Base-by-base conservation (phyloP, 2,329 filamentous ascomycete genomes). In the Phyllosticta paracitricarpa region DNA sequence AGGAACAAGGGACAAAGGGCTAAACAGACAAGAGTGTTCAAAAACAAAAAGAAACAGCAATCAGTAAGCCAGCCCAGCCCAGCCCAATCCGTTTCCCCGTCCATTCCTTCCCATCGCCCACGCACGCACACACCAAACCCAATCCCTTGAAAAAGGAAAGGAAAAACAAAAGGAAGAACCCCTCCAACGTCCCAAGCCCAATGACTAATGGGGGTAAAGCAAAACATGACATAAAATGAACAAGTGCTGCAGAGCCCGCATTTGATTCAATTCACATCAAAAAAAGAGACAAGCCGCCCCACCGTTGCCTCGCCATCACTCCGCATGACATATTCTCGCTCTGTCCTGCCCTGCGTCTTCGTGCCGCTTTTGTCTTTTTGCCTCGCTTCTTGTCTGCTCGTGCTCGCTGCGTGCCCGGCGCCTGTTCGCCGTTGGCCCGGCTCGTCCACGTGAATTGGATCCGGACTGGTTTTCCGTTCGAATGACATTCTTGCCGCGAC, bases 401-500 rank as follows among this genome's bases (percentile, higher is more conserved):
- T 48, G 40, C 17, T n/a, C 40, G 40, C n/a, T 4, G 14, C 1
- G 17, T n/a, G 40, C 40, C 40, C 17, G 40, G 40, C 40, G 40
- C n/a, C 17, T 48, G 40, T n/a, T 48, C 40, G 40, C 40, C 40
- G n/a, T n/a, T 14, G 40, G 14, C 17, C 40, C 17, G 40, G 40
- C 40, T 48, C 40, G 3, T n/a, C 6, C 17, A 48, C n/a, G 40
- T 48, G n/a, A n/a, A 4, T 48, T 48, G 40, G 40, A n/a, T n/a
- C 14, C 40, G 19, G 17, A 48, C 14, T 48, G 14, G 14, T 48
- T 19, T 40, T 6, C n/a, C 40, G 10, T 1, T 48, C 40, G 14
- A n/a, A 48, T 48, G 14, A 26, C 24, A 30, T 19, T 54, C 53
- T 26, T 26, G 59, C 48, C 63, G 61, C 52, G 64, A 48, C 58